These are phyloP conservation scores for Pseudogymnoascus sp. DNA, from an alignment of 2,329 filamentous ascomycete genomes.

Conservation along the genomic window DNA sequence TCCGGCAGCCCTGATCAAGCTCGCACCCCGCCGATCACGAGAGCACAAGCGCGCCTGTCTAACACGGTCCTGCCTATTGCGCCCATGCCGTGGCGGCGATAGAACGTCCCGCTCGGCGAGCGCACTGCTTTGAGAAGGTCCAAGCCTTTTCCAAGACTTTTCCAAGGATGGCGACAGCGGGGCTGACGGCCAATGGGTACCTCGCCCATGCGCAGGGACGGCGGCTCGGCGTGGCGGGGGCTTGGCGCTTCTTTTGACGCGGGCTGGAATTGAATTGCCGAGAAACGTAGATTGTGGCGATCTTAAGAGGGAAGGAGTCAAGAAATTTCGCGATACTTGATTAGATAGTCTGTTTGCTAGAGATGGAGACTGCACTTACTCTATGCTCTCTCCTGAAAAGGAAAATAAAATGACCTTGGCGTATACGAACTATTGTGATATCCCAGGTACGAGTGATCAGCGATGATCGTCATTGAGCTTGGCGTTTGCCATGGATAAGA, in stretches of 20 bases:
- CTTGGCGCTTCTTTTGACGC: neutral
- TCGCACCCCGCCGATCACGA: neutral
- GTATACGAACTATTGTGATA: neutral
- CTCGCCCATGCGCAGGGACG: neutral
- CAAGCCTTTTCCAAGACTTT: neutral
- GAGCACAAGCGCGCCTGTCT: neutral
- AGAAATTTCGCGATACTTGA: neutral
- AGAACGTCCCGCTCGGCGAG: neutral
- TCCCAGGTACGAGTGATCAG: neutral
- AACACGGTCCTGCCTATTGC: neutral
- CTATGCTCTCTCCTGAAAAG: neutral
- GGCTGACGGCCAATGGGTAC: neutral
- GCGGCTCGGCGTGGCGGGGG: neutral
- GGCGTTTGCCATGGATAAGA: neutral
- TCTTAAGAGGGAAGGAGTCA: conserved; percentile 1
- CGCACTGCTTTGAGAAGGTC: neutral
- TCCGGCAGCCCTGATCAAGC: neutral
- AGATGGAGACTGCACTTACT: neutral
- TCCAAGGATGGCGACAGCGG: conserved; percentile 2
- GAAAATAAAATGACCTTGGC: neutral
- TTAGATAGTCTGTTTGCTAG: neutral
- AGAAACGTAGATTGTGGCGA: neutral
- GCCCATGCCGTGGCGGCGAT: neutral
- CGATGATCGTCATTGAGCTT: neutral
- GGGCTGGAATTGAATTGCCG: neutral